Base-by-base conservation (phyloP, 2,329 filamentous ascomycete genomes). In the Nothomitra cinnamomea region DNA sequence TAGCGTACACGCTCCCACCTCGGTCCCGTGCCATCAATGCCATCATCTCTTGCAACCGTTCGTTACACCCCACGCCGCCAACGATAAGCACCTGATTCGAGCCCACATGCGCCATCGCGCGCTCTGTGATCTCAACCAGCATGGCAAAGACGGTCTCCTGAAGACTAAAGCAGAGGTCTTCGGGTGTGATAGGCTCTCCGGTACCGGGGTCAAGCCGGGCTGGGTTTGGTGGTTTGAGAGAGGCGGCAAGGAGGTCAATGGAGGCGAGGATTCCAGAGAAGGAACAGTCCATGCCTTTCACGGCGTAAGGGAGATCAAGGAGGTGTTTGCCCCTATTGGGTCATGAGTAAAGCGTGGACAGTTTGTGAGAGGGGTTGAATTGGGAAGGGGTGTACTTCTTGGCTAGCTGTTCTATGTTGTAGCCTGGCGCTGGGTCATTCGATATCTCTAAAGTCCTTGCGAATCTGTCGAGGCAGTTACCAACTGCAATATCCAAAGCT, bases 251-350 rank as follows among this genome's bases (percentile, higher is more conserved):
- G 36, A 82, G 74, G 64, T 98, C 92, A 12, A 90, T 83, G 3
- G 79, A 78, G 0, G 86, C 87, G 25, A 98, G 72, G 58, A 98
- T 94, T 1, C 92, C 92, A 1, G 85, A 89, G 69, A 98, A 96
- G 22, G 85, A 92, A 62, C 88, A 94, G 67, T 98, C 92, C 92
- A 98, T 98, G 52, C 92, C 92, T 69, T 98, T 98, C 58, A 98
- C 92, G 1, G 89, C 81, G 64, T 98, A 98, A 1, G 92, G 92
- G 25, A 98, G 72, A 60, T 96, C 90, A 17, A 96, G 73, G 40
- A 98, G 71, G 21, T 80, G 70, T 45, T 74, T 78, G 0, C 79
- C 79, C 47, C 25, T 45, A 24, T 42, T 21, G 10, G 25, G 19
- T 7, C 25, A 13, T 4, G 10, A 32, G 32, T 25, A 12, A 48